These are phyloP conservation scores for Cadophora luteo-olivacea DNA, from an alignment of 2,329 filamentous ascomycete genomes.

Conservation along the genomic window DNA sequence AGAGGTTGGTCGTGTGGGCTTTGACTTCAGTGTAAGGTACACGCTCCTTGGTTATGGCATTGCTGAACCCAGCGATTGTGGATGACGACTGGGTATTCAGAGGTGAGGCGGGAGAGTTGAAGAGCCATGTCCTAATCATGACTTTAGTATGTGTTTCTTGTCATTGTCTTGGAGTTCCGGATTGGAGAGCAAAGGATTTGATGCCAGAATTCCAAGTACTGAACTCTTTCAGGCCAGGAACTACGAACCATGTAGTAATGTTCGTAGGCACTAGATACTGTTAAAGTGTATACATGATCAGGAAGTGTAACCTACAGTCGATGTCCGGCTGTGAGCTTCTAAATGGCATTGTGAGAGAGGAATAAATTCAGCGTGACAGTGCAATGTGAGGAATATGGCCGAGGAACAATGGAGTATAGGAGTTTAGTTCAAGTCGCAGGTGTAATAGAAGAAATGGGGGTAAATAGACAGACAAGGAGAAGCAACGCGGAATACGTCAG, in stretches of 20 bases:
- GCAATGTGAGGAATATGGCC: not conserved
- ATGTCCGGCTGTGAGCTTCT: constrained; percentile 40
- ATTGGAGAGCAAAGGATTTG: too few species aligned
- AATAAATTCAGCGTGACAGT: not conserved
- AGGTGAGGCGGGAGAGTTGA: constrained; percentile 61
- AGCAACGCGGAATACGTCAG: constrained; percentile 1
- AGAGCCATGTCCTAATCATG: constrained; percentile 58
- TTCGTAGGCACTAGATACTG: constrained; percentile 51
- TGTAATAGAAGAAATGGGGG: not conserved
- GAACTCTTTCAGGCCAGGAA: too few species aligned
- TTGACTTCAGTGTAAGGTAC: constrained; percentile 65
- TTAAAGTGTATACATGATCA: not conserved
- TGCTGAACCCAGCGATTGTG: constrained; percentile 51
- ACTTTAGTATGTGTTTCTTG: too few species aligned
- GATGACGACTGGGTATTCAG: constrained; percentile 39
- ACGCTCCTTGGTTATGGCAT: constrained; percentile 64
- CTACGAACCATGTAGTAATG: constrained; percentile 55
- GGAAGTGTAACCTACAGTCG: constrained; percentile 28
- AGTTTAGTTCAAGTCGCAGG: not conserved
- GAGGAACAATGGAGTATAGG: not conserved
- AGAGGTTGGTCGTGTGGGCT: constrained; percentile 61
- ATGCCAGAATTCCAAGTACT: too few species aligned
- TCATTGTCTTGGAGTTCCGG: too few species aligned
- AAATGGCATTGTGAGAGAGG: constrained; percentile 33
- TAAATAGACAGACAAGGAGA: not conserved